phyloP scores from a whole-genome alignment of 257 asterid species.

The Solanum peruvianum region DNA sequence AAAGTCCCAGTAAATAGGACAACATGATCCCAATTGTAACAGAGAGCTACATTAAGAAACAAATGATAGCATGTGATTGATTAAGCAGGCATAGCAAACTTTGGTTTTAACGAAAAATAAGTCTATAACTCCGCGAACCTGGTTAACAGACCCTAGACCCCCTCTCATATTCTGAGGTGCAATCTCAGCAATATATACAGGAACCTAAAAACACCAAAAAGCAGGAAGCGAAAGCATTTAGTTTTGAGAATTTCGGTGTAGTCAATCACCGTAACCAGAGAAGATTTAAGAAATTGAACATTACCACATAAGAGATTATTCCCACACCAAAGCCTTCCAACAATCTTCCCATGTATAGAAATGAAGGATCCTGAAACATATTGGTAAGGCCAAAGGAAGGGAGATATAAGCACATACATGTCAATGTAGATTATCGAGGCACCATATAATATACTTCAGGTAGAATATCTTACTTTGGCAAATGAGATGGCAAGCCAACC shows the following conservation, averaged over 20 bases:
- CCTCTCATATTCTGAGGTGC: slow-evolving; percentile 90
- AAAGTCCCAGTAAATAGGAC: slow-evolving; percentile 69
- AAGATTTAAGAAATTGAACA: not conserved
- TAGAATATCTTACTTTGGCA: slow-evolving; percentile 44
- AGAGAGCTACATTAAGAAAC: slow-evolving; percentile 46
- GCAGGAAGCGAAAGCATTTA: not conserved
- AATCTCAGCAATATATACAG: slow-evolving; percentile 90
- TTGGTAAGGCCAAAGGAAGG: not conserved
- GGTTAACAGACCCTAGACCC: slow-evolving; percentile 76
- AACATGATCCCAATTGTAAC: slow-evolving; percentile 90
- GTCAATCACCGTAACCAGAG: not conserved
- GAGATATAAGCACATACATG: not conserved
- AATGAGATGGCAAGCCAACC: slow-evolving; percentile 91
- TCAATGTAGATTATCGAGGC: not conserved
- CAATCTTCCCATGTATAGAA: slow-evolving; percentile 94
- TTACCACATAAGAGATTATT: slow-evolving; percentile 78
- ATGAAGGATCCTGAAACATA: slow-evolving; percentile 45
- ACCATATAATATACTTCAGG: not conserved
- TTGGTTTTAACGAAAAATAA: not conserved
- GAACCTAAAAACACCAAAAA: slow-evolving; percentile 41
- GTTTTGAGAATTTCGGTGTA: not conserved
- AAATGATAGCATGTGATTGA: not conserved
- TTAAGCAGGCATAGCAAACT: not conserved
- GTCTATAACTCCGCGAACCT: slow-evolving; percentile 30
- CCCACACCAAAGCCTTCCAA: slow-evolving; percentile 97